Percentiles rank a stretch among this genome's conserved stretches.
phyloP scores from a whole-genome alignment of 2,329 filamentous ascomycete species.

The Penicillium thymicola region DNA sequence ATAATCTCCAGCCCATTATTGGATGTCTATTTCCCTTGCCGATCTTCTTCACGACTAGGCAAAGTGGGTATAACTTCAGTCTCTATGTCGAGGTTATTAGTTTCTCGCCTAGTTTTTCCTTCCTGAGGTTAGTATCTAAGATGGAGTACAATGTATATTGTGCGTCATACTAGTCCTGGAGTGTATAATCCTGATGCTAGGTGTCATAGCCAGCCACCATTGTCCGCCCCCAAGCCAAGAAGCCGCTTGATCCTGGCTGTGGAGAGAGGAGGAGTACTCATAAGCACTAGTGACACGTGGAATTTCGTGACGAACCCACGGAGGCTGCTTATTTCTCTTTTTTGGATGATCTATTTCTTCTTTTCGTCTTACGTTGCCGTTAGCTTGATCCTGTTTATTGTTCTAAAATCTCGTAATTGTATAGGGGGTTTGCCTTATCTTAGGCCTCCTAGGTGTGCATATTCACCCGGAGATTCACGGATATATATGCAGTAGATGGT shows the following conservation, averaged over 20 bases:
- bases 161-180: not conserved
- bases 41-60: constrained; percentile 8
- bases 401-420: not conserved
- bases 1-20: not conserved
- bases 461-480: not conserved
- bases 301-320: constrained; percentile 3
- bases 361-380: not conserved
- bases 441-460: not conserved
- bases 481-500: not conserved
- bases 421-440: not conserved
- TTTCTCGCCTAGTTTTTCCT: not conserved
- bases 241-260: not conserved
- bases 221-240: not conserved
- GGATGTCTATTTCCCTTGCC: not conserved
- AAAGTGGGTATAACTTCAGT: not conserved
- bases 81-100: not conserved
- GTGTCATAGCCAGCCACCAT: not conserved
- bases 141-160: not conserved
- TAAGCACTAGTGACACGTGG: constrained; percentile 12
- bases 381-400: not conserved
- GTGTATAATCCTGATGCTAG: not conserved
- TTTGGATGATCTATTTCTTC: not conserved
- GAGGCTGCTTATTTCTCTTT: constrained; percentile 1
- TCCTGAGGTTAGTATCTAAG: not conserved
- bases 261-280: not conserved